phyloP scores from a whole-genome alignment of 2,329 filamentous ascomycete species.

The Epichloe aotearoae region DNA sequence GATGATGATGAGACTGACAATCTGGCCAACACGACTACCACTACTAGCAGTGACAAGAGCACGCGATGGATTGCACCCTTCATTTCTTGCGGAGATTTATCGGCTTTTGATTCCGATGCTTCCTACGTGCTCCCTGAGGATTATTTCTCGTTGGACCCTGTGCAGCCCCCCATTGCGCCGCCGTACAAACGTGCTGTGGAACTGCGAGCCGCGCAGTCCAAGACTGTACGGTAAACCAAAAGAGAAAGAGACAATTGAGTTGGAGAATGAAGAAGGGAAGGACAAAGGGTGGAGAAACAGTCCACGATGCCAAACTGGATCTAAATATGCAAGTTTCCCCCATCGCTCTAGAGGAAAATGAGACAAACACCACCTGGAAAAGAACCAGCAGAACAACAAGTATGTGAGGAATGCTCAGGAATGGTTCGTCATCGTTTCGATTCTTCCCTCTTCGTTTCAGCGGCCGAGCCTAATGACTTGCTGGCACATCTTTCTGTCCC shows the following conservation, averaged over 20 bases:
- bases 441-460: background rate
- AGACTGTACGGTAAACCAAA: conserved; percentile 7
- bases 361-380: background rate
- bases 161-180: conserved; percentile 95
- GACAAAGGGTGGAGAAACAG: background rate
- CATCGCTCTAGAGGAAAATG: background rate
- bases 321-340: background rate
- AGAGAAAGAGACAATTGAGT: background rate
- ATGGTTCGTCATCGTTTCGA: background rate
- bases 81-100: conserved; percentile 91
- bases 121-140: conserved; percentile 82
- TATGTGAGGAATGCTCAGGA: background rate
- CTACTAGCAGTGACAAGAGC: conserved; percentile 18
- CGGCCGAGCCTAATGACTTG: conserved; percentile 13
- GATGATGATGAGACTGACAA: conserved; percentile 22
- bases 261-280: background rate
- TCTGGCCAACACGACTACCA: conserved; percentile 21
- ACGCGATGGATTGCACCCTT: conserved; percentile 86
- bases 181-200: conserved; percentile 89
- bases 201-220: conserved; percentile 32
- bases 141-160: conserved; percentile 74
- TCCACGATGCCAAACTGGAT: background rate
- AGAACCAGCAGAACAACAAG: background rate
- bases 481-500: conserved; percentile 21
- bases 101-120: conserved; percentile 89